Evolutionary conservation across 1,284 basidiomycete genomes (phyloP).

Genomic region (Inonotus obliquus): DNA sequence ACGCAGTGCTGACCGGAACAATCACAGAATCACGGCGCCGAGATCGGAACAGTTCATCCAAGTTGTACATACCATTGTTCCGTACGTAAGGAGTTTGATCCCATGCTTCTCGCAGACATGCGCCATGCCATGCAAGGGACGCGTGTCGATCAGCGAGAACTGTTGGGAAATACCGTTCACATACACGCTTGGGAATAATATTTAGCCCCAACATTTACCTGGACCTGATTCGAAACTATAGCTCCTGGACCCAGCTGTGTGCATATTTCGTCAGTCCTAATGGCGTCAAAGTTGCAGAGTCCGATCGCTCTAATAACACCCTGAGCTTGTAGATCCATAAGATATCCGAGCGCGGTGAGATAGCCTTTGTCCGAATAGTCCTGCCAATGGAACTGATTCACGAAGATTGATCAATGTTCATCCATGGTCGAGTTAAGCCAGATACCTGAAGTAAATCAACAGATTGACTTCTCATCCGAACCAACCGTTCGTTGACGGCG

Average conservation of each 20-base stretch:
- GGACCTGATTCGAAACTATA: conserved; percentile 79
- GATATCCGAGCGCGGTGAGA: conserved; percentile 53
- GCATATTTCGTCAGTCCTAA: conserved; percentile 74
- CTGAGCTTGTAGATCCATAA: conserved; percentile 55
- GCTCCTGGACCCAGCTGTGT: conserved; percentile 58
- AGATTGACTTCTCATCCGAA: conserved; percentile 41
- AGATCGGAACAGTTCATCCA: conserved; percentile 10
- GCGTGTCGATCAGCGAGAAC: conserved; percentile 78
- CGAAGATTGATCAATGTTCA: not conserved
- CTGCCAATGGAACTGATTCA: conserved; percentile 71
- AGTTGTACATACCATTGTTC: conserved; percentile 55
- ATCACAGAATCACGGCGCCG: not conserved
- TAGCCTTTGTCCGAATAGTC: conserved; percentile 71
- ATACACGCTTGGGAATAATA: not conserved
- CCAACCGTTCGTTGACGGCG: conserved; percentile 65
- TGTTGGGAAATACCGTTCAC: conserved; percentile 27
- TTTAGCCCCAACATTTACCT: conserved; percentile 40
- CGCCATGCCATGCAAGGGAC: conserved; percentile 71
- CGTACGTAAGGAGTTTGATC: conserved; percentile 76
- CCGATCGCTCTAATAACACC: conserved; percentile 65
- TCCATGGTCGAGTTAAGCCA: not conserved
- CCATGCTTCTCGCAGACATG: conserved; percentile 69
- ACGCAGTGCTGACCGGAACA: conserved; percentile 16
- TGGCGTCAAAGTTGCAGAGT: conserved; percentile 76
- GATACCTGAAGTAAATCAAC: conserved; percentile 71